phyloP scores from a whole-genome alignment of 1,284 basidiomycete species.

The Sparassis latifolia region DNA sequence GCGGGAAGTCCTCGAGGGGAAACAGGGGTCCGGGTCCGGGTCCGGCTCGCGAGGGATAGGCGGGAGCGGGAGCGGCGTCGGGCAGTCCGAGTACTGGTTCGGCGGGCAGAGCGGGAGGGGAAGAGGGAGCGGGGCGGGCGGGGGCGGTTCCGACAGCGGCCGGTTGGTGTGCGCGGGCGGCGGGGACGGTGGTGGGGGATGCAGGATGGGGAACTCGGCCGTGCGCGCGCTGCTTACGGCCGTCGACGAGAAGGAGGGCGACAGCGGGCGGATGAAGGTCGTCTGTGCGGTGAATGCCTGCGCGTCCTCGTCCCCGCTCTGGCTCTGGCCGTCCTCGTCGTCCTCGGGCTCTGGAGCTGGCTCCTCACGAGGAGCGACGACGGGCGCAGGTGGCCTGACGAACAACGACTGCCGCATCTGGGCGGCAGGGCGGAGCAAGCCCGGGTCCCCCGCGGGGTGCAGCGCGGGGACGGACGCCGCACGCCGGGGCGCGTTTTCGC shows the following conservation, averaged over 20 bases:
- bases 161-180: not conserved
- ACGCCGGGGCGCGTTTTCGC: not conserved
- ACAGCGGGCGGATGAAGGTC: constrained; percentile 3
- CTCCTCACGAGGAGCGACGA: constrained; percentile 1
- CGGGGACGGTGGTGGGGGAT: not conserved
- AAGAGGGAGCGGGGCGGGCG: not conserved
- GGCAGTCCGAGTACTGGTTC: constrained; percentile 4
- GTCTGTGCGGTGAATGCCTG: constrained; percentile 1
- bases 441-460: too few species aligned
- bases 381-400: not conserved
- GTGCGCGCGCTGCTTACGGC: constrained; percentile 5
- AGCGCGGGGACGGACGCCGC: too few species aligned
- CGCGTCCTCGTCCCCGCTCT: not conserved
- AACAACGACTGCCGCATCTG: too few species aligned
- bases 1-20: too few species aligned
- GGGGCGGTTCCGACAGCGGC: not conserved
- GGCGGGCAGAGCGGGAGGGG: not conserved
- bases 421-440: too few species aligned
- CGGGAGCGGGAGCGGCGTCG: constrained; percentile 1
- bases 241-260: constrained; percentile 5
- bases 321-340: not conserved
- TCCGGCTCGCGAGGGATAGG: too few species aligned
- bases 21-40: not conserved
- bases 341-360: not conserved
- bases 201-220: constrained; percentile 7